Evolutionary conservation across 768 basidiomycete species (phyloP).

Genomic region (Agrocybe chaxingu): DNA sequence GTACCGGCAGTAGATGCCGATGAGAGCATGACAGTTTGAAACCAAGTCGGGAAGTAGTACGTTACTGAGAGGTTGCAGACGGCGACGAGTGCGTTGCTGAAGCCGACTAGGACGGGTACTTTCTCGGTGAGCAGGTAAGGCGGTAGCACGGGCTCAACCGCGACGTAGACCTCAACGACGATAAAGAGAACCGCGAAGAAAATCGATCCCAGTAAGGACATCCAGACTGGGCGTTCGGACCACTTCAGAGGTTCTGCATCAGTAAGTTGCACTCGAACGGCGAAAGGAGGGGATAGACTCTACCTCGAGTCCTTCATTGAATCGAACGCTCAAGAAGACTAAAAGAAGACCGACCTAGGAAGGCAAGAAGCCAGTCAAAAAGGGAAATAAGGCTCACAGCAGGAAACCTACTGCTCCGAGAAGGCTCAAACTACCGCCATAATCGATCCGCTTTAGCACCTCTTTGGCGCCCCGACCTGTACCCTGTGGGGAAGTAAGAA

Average conservation of each 20-base stretch:
- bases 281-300: slow-evolving; percentile 4
- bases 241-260: slow-evolving; percentile 37
- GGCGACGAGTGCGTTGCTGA: slow-evolving; percentile 71
- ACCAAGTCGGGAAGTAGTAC: slow-evolving; percentile 84
- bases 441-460: slow-evolving; percentile 73
- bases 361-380: background rate
- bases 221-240: slow-evolving; percentile 49
- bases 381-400: background rate
- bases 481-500: slow-evolving; percentile 39
- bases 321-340: slow-evolving; percentile 66
- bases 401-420: slow-evolving; percentile 49
- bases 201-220: slow-evolving; percentile 37
- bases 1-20: slow-evolving; percentile 53
- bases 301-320: slow-evolving; percentile 65
- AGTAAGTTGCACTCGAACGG: background rate
- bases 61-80: slow-evolving; percentile 74
- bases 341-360: slow-evolving; percentile 55
- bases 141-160: slow-evolving; percentile 71
- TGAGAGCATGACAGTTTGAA: slow-evolving; percentile 73
- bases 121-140: slow-evolving; percentile 61
- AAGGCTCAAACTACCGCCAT: slow-evolving; percentile 64
- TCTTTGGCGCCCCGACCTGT: slow-evolving; percentile 63
- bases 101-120: slow-evolving; percentile 70
- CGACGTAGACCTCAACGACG: slow-evolving; percentile 57
- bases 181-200: slow-evolving; percentile 51